Conservation (phyloP, 371 early-diverging fungal genomes). For the Rhizopus delemar region DNA sequence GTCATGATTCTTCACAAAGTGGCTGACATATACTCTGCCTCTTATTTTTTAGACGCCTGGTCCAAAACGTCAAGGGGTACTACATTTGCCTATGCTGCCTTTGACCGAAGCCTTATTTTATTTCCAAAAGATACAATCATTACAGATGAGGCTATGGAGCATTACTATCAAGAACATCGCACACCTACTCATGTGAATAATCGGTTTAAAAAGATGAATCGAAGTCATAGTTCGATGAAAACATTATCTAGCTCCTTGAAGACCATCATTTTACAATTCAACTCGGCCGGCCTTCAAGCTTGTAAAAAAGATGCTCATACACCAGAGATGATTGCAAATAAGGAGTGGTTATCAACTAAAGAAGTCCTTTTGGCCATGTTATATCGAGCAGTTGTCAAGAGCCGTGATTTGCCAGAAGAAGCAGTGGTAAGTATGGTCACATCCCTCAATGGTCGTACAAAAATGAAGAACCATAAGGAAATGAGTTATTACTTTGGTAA, state of each 20-base stretch:
- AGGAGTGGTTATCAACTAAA: slow-evolving; percentile 37
- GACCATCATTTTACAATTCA: slow-evolving; percentile 37
- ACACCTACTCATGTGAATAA: neutral
- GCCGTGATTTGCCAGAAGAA: slow-evolving; percentile 23
- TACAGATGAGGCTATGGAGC: slow-evolving; percentile 29
- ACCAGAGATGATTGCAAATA: slow-evolving; percentile 34
- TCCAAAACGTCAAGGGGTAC: slow-evolving; percentile 28
- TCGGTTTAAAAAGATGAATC: too few relatives aligned
- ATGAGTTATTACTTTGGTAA: slow-evolving; percentile 46
- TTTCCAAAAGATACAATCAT: slow-evolving; percentile 26
- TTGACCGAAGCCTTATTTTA: slow-evolving; percentile 24
- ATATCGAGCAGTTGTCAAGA: slow-evolving; percentile 34
- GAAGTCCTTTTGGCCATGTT: slow-evolving; percentile 43
- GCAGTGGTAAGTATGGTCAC: slow-evolving; percentile 29
- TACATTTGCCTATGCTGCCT: slow-evolving; percentile 17
- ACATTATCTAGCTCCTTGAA: slow-evolving; percentile 27
- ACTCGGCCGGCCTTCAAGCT: slow-evolving; percentile 29
- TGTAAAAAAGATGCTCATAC: slow-evolving; percentile 44
- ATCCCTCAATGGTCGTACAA: slow-evolving; percentile 39
- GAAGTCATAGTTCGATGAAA: too few relatives aligned
- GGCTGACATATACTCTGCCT: slow-evolving; percentile 39
- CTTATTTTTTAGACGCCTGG: slow-evolving; percentile 44
- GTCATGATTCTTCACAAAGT: slow-evolving; percentile 45
- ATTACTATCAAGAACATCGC: slow-evolving; percentile 39
- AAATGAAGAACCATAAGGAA: slow-evolving; percentile 30